Evolutionary conservation across 768 basidiomycete species (phyloP).

Genomic region (Omphalotus guepiniiformis): DNA sequence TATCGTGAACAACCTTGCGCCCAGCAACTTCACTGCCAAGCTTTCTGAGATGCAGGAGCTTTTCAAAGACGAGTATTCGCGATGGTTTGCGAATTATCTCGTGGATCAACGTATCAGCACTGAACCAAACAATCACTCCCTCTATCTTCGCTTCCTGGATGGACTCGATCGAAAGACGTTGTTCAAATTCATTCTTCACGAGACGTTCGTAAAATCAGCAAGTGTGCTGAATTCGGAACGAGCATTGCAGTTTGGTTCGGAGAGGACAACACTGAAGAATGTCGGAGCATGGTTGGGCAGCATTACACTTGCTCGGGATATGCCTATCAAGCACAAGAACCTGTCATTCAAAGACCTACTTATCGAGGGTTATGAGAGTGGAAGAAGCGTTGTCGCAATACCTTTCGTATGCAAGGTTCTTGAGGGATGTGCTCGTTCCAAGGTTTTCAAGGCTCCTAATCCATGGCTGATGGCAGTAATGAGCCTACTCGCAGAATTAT

Average conservation of each 20-base stretch:
- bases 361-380: conserved; percentile 90
- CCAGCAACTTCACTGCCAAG: conserved; percentile 89
- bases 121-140: conserved; percentile 94
- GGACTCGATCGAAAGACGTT: conserved; percentile 66
- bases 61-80: conserved; percentile 78
- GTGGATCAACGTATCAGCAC: conserved; percentile 94
- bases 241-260: conserved; percentile 78
- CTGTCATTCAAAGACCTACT: conserved; percentile 97
- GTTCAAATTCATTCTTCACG: conserved; percentile 81
- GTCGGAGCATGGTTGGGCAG: conserved; percentile 93
- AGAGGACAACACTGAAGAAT: conserved; percentile 87
- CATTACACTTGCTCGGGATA: conserved; percentile 89
- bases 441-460: conserved; percentile 93
- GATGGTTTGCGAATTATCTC: conserved; percentile 98
- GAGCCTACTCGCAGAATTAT: conserved; percentile 89
- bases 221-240: conserved; percentile 87
- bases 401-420: conserved; percentile 98
- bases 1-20: conserved; percentile 96
- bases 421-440: conserved; percentile 84
- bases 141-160: conserved; percentile 93
- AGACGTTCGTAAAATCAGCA: conserved; percentile 87
- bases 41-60: conserved; percentile 79
- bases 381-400: conserved; percentile 88
- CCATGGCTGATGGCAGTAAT: conserved; percentile 98
- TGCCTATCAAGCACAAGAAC: conserved; percentile 89